Percentiles rank a stretch among this genome's conserved stretches.
These are phyloP conservation scores for Yarrowia keelungensis DNA, from an alignment of 805 yeast genomes.

Conservation along the genomic window DNA sequence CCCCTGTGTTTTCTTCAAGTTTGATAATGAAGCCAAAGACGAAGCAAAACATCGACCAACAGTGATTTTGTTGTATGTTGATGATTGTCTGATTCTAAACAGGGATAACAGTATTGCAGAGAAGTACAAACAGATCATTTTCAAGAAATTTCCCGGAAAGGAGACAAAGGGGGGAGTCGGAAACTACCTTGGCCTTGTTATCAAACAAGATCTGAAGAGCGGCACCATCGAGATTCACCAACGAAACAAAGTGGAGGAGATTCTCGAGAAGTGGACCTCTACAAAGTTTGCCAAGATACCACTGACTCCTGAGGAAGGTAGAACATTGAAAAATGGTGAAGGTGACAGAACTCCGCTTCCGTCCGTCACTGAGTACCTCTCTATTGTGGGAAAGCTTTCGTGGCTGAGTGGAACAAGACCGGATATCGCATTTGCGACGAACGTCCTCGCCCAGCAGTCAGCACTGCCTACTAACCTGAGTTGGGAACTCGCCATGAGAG, in stretches of 20 bases:
- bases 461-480: neutral
- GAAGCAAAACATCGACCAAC: neutral
- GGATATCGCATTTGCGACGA: neutral
- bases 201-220: neutral
- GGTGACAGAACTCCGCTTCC: neutral
- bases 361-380: neutral
- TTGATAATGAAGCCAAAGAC: neutral
- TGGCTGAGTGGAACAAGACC: slow-evolving; percentile 3
- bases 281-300: neutral
- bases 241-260: neutral
- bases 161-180: neutral
- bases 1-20: neutral
- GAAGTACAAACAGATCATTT: neutral
- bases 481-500: neutral
- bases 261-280: neutral
- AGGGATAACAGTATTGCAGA: neutral
- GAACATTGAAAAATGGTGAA: neutral
- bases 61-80: neutral
- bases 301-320: neutral
- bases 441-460: neutral
- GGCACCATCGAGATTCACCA: neutral
- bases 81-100: neutral
- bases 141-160: neutral
- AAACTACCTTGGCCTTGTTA: neutral
- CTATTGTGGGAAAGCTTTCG: neutral